These are phyloP conservation scores for Akebia trifoliata DNA, from an alignment of 164 flowering plant genomes.

Conservation along the genomic window DNA sequence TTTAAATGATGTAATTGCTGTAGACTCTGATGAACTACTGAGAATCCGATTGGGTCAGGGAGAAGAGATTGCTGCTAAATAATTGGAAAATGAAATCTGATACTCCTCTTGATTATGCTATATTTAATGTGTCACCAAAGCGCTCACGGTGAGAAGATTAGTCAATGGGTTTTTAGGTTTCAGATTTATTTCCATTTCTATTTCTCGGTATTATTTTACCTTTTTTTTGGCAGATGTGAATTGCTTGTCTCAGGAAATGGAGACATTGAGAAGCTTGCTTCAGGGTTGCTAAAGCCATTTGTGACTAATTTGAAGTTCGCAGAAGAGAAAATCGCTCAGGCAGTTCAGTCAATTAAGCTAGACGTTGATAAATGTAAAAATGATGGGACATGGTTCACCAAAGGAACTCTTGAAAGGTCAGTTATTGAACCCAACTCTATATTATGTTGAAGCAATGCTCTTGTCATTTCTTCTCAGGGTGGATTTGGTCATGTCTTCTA, in stretches of 20 bases:
- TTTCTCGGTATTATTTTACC: conserved; percentile 7
- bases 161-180: neutral
- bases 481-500: neutral
- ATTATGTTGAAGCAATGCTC: neutral
- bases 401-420: conserved; percentile 96
- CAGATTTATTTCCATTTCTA: too few species aligned
- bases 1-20: conserved; percentile 8
- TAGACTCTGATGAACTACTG: neutral
- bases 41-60: conserved; percentile 11
- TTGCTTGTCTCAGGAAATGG: conserved; percentile 75
- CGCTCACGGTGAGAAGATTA: conserved; percentile 53
- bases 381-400: conserved; percentile 83
- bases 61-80: conserved; percentile 9
- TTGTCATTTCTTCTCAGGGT: neutral
- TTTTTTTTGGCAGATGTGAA: conserved; percentile 80
- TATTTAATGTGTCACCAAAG: conserved; percentile 72
- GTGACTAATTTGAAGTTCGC: conserved; percentile 71
- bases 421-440: neutral
- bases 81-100: conserved; percentile 54
- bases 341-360: conserved; percentile 70
- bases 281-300: conserved; percentile 87
- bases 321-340: conserved; percentile 68
- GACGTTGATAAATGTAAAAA: conserved; percentile 52
- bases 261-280: conserved; percentile 82
- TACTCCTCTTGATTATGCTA: conserved; percentile 65